Conservation (phyloP, 768 basidiomycete genomes). For the Butyriboletus loyo region DNA sequence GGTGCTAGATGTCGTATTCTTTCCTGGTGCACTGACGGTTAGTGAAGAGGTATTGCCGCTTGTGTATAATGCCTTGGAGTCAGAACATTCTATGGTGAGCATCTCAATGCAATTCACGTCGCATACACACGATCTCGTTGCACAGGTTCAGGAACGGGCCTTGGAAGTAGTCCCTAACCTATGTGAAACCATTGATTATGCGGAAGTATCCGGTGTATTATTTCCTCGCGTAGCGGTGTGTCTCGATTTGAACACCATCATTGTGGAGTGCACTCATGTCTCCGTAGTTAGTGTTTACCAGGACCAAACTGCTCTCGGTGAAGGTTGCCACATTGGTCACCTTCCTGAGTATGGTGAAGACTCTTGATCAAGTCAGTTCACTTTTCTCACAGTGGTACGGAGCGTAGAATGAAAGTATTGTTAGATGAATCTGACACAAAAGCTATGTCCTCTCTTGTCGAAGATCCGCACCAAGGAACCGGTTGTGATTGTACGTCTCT, state of each 20-base stretch:
- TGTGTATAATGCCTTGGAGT: conserved; percentile 93
- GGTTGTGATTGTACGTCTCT: conserved; percentile 70
- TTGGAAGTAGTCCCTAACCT: conserved; percentile 79
- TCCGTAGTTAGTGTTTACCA: conserved; percentile 82
- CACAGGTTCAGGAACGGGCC: conserved; percentile 90
- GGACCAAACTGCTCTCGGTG: conserved; percentile 84
- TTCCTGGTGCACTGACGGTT: conserved; percentile 1
- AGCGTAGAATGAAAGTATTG: conserved; percentile 1
- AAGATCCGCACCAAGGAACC: conserved; percentile 97
- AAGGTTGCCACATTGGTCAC: conserved; percentile 88
- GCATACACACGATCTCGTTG: conserved; percentile 3
- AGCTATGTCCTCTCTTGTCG: conserved; percentile 89
- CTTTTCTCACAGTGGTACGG: not conserved
- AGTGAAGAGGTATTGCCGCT: conserved; percentile 86
- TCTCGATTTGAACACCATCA: conserved; percentile 7
- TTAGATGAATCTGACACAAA: conserved; percentile 86
- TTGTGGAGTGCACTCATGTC: conserved; percentile 8
- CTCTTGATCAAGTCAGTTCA: conserved; percentile 71
- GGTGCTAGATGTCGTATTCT: conserved; percentile 27
- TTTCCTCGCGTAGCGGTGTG: conserved; percentile 92
- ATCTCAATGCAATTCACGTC: not conserved
- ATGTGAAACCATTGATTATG: conserved; percentile 93
- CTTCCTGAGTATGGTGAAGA: conserved; percentile 84
- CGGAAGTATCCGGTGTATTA: conserved; percentile 85
- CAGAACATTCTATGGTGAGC: conserved; percentile 81